These are phyloP conservation scores for Hypoxylon intermedium DNA, from an alignment of 495 filamentous ascomycete species.

Conservation along the genomic window DNA sequence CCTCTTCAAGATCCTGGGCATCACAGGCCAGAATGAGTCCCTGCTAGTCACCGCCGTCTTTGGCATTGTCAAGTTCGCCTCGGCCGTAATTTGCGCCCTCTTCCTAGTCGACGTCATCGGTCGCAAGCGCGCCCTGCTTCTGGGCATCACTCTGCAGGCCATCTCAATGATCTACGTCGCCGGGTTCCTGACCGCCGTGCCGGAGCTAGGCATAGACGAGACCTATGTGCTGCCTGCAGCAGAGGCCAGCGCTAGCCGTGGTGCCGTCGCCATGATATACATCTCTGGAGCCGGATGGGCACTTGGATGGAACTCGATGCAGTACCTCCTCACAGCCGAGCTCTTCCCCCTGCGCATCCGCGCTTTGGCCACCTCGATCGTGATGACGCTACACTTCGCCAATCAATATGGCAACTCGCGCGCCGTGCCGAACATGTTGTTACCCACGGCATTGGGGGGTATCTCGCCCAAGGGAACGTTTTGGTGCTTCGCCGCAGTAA, in stretches of 20 bases:
- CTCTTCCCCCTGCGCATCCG: slow-evolving; percentile 71
- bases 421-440: slow-evolving; percentile 64
- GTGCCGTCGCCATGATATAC: slow-evolving; percentile 68
- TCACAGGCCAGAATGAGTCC: slow-evolving; percentile 65
- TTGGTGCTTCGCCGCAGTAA: slow-evolving; percentile 71
- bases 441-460: slow-evolving; percentile 52
- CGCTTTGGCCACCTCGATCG: slow-evolving; percentile 57
- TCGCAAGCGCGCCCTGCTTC: slow-evolving; percentile 69
- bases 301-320: slow-evolving; percentile 77
- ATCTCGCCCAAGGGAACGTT: slow-evolving; percentile 63
- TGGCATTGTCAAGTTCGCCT: slow-evolving; percentile 71
- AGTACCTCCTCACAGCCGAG: slow-evolving; percentile 77
- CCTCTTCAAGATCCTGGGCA: slow-evolving; percentile 70
- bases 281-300: slow-evolving; percentile 73
- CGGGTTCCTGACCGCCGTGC: slow-evolving; percentile 65
- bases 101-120: slow-evolving; percentile 79
- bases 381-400: slow-evolving; percentile 69
- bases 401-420: slow-evolving; percentile 76
- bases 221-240: slow-evolving; percentile 39
- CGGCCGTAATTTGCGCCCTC: slow-evolving; percentile 68
- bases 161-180: slow-evolving; percentile 74
- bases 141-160: slow-evolving; percentile 69
- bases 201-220: slow-evolving; percentile 48
- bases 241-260: slow-evolving; percentile 52
- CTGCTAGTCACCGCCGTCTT: slow-evolving; percentile 74